Evolutionary conservation across 1,139 yeast species (phyloP).

Genomic region (Trichomonascaceae sp.): DNA sequence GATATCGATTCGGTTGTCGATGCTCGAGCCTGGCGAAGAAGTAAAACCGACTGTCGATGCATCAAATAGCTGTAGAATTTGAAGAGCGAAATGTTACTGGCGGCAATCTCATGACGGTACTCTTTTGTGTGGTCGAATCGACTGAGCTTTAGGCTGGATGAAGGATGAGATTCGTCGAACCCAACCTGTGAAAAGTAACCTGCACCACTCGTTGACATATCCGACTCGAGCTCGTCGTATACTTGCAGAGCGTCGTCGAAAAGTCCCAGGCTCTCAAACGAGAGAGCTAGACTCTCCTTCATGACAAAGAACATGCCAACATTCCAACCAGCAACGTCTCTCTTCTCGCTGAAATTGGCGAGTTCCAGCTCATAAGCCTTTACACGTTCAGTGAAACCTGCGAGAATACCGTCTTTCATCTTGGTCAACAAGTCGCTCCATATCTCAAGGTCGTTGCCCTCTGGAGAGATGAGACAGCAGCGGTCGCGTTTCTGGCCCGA

Average conservation of each 20-base stretch:
- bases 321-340: conserved; percentile 30
- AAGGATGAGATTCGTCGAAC: conserved; percentile 14
- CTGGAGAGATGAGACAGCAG: conserved; percentile 20
- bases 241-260: conserved; percentile 44
- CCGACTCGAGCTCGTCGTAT: conserved; percentile 30
- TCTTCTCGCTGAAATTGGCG: conserved; percentile 22
- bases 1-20: conserved; percentile 29
- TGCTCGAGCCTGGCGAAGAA: conserved; percentile 19
- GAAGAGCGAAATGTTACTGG: conserved; percentile 28
- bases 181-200: conserved; percentile 20
- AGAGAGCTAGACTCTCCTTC: conserved; percentile 34
- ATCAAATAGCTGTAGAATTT: conserved; percentile 31
- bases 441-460: conserved; percentile 30
- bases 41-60: conserved; percentile 28
- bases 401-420: conserved; percentile 41
- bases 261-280: conserved; percentile 39
- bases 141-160: conserved; percentile 1
- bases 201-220: conserved; percentile 17
- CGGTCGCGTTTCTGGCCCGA: conserved; percentile 24
- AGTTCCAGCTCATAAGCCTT: conserved; percentile 29
- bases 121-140: conserved; percentile 7
- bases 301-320: conserved; percentile 32
- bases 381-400: conserved; percentile 43
- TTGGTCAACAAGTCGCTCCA: conserved; percentile 37
- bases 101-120: conserved; percentile 25